Conservation (phyloP, 2,329 filamentous ascomycete species). For the Alternaria infectoria region DNA sequence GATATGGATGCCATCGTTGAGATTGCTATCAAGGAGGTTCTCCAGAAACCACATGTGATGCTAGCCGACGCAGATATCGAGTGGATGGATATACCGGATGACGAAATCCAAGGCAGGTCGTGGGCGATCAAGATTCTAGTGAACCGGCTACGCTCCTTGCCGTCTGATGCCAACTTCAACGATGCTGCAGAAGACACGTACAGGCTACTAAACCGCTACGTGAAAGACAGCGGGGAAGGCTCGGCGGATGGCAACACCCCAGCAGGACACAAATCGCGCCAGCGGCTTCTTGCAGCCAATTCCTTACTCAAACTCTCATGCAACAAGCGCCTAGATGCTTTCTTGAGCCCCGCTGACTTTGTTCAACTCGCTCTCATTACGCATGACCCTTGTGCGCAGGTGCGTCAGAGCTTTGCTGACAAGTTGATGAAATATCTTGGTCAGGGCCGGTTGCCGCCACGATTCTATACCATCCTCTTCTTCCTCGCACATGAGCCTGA, state of each 20-base stretch:
- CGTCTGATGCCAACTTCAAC: conserved; percentile 51
- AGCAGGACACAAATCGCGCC: conserved; percentile 75
- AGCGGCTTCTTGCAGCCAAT: conserved; percentile 82
- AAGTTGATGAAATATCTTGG: conserved; percentile 92
- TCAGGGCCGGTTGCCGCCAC: conserved; percentile 69
- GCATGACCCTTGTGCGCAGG: conserved; percentile 76
- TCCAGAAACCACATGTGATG: conserved; percentile 69
- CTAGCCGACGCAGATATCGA: conserved; percentile 59
- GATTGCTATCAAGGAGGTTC: conserved; percentile 75
- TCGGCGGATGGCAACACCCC: conserved; percentile 76
- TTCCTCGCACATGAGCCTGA: conserved; percentile 89
- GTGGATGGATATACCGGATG: conserved; percentile 68
- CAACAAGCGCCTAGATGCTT: conserved; percentile 74
- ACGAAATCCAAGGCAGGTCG: conserved; percentile 82
- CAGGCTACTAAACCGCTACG: conserved; percentile 77
- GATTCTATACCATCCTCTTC: conserved; percentile 91
- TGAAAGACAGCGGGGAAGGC: conserved; percentile 79
- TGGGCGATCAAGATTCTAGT: conserved; percentile 85
- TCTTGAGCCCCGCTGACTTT: conserved; percentile 76
- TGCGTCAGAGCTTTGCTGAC: conserved; percentile 79
- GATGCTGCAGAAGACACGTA: conserved; percentile 71
- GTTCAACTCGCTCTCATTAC: conserved; percentile 80
- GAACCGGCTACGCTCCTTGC: conserved; percentile 75
- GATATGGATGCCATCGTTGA: conserved; percentile 78
- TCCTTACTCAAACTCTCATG: conserved; percentile 82